Percentiles rank a stretch among this genome's conserved stretches.
phyloP scores from a whole-genome alignment of 2,329 filamentous ascomycete genomes.

The Pyrenochaeta sp. region DNA sequence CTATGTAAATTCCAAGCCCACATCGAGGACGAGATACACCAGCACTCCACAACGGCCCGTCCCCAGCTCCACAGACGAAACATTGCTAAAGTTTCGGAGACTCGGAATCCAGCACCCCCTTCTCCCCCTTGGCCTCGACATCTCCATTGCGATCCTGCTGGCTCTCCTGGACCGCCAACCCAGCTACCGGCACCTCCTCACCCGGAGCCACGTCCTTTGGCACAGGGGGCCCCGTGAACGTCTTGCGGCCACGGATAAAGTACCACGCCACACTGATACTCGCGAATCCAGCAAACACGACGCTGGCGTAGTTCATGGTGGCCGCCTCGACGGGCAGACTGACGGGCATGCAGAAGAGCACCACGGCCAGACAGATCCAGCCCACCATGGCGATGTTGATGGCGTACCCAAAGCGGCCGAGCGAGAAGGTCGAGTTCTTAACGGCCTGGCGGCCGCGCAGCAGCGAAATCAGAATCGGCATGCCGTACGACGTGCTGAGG shows the following conservation, averaged over 20 bases:
- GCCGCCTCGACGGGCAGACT: conserved; percentile 50
- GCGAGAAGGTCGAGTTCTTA: conserved; percentile 70
- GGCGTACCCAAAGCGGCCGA: conserved; percentile 71
- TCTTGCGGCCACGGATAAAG: conserved; percentile 46
- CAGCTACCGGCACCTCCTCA: conserved; percentile 42
- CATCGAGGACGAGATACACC: too few species aligned
- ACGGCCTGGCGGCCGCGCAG: conserved; percentile 71
- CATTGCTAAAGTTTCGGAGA: too few species aligned
- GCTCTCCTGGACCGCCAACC: conserved; percentile 39
- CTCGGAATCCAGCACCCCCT: conserved; percentile 13
- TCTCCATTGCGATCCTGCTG: conserved; percentile 32
- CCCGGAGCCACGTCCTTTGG: conserved; percentile 44
- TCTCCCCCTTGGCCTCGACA: conserved; percentile 29
- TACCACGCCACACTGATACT: conserved; percentile 48
- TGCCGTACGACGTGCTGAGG: conserved; percentile 75
- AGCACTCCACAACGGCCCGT: too few species aligned
- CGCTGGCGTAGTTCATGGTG: conserved; percentile 55
- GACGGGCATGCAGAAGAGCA: conserved; percentile 77
- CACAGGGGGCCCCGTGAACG: conserved; percentile 49
- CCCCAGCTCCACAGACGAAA: too few species aligned
- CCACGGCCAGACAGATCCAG: conserved; percentile 74
- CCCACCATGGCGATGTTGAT: conserved; percentile 73
- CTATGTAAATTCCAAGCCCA: too few species aligned
- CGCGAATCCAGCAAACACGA: conserved; percentile 51
- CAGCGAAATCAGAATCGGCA: conserved; percentile 76